Conservation (phyloP, 2,329 filamentous ascomycete genomes). For the Pseudopyricularia javanii region DNA sequence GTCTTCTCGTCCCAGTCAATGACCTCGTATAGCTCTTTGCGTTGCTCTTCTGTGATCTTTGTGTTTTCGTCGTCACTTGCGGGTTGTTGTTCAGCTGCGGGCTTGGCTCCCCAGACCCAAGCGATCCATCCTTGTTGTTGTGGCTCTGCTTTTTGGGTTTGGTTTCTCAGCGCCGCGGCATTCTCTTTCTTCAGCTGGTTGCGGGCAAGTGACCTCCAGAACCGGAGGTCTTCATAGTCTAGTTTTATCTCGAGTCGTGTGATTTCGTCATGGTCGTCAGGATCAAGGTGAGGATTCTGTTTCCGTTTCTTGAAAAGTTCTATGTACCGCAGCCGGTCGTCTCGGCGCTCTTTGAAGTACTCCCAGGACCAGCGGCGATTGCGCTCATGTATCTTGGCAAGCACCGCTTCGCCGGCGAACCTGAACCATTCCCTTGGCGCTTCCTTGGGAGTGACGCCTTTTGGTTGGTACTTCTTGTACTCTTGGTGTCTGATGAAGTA, state of each 20-base stretch:
- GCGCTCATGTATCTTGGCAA: slow-evolving; percentile 87
- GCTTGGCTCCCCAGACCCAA: slow-evolving; percentile 83
- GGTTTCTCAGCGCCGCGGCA: slow-evolving; percentile 67
- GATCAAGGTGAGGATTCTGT: slow-evolving; percentile 56
- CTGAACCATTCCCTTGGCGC: slow-evolving; percentile 85
- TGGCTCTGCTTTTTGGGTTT: slow-evolving; percentile 27
- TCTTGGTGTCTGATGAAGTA: slow-evolving; percentile 97
- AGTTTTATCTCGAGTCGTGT: slow-evolving; percentile 75
- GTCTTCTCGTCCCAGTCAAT: slow-evolving; percentile 99
- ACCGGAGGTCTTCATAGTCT: slow-evolving; percentile 87
- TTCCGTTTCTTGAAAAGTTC: slow-evolving; percentile 93
- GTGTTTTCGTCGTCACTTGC: slow-evolving; percentile 60
- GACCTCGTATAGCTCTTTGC: slow-evolving; percentile 90
- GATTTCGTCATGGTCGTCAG: slow-evolving; percentile 61
- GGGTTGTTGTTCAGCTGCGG: slow-evolving; percentile 32
- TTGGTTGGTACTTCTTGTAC: slow-evolving; percentile 86
- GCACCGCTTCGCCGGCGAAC: slow-evolving; percentile 80
- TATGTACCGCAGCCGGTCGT: slow-evolving; percentile 82
- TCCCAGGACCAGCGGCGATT: slow-evolving; percentile 94
- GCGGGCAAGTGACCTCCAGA: slow-evolving; percentile 88
- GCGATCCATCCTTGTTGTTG: slow-evolving; percentile 72
- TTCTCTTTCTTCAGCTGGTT: slow-evolving; percentile 96
- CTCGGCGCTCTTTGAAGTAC: slow-evolving; percentile 84
- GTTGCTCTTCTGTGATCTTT: slow-evolving; percentile 87
- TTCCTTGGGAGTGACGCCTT: slow-evolving; percentile 67